These are phyloP conservation scores for Scutellaria galericulata DNA, from an alignment of 257 asterid genomes.

Conservation along the genomic window DNA sequence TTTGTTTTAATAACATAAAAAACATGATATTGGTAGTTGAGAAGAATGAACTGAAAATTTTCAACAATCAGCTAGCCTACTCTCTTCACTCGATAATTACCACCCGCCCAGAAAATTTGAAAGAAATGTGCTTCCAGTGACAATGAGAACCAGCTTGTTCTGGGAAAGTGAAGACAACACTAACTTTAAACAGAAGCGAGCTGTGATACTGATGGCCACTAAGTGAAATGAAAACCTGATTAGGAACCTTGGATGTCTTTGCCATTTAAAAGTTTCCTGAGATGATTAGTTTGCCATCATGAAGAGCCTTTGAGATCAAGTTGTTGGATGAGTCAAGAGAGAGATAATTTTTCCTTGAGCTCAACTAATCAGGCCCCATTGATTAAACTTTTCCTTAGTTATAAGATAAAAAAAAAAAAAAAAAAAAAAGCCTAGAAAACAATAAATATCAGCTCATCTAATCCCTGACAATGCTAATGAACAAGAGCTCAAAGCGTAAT, in stretches of 20 bases:
- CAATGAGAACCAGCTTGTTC: not conserved
- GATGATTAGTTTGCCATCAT: slow-evolving; percentile 5
- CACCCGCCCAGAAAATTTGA: not conserved
- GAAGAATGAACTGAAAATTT: not conserved
- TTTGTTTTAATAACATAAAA: not conserved
- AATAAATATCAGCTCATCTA: slow-evolving; percentile 11
- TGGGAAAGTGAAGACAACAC: too few species aligned
- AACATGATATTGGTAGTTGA: not conserved
- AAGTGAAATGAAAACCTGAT: slow-evolving; percentile 7
- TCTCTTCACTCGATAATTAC: not conserved
- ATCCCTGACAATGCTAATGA: not conserved
- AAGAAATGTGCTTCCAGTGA: not conserved
- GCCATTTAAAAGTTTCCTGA: not conserved
- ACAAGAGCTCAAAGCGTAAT: slow-evolving; percentile 16
- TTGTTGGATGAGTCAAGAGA: not conserved
- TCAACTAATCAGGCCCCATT: not conserved
- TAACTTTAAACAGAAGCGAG: not conserved
- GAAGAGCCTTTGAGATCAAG: slow-evolving; percentile 17
- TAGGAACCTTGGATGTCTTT: not conserved
- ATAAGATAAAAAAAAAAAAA: not conserved
- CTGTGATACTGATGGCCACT: not conserved
- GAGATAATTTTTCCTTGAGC: slow-evolving; percentile 1
- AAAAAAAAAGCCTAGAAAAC: slow-evolving; percentile 1
- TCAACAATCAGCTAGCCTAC: not conserved
- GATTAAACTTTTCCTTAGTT: not conserved